Conservation (phyloP, 306 rosid genomes). For the Hylodesmum podocarpum region DNA sequence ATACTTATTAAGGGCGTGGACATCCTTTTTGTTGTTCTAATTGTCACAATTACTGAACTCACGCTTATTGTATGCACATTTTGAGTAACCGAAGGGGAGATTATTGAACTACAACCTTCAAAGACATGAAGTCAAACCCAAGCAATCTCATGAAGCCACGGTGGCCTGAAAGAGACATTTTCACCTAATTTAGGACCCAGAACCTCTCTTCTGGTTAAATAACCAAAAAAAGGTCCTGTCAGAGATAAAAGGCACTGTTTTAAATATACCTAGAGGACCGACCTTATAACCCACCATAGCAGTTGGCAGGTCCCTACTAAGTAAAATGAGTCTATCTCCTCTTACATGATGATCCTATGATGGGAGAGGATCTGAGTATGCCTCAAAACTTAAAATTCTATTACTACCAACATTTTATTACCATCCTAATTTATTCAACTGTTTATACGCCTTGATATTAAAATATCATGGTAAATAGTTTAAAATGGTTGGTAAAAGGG, state of each 20-base stretch:
- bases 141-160: not conserved
- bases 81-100: not conserved
- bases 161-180: not conserved
- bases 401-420: too few relatives aligned
- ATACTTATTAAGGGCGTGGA: not conserved
- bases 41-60: not conserved
- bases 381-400: not conserved
- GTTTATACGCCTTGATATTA: not conserved
- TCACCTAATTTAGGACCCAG: not conserved
- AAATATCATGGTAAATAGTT: not conserved
- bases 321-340: not conserved
- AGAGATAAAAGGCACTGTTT: not conserved
- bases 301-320: not conserved
- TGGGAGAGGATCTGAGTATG: not conserved
- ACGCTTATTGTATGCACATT: not conserved
- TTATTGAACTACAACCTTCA: not conserved
- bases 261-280: not conserved
- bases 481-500: not conserved
- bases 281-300: not conserved
- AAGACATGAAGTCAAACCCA: conserved; percentile 13
- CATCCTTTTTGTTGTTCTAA: not conserved
- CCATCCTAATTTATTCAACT: conserved; percentile 1
- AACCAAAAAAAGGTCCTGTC: not conserved
- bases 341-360: not conserved
- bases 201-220: not conserved